These are phyloP conservation scores for Lentinula aciculospora DNA, from an alignment of 768 basidiomycete genomes.

Conservation along the genomic window DNA sequence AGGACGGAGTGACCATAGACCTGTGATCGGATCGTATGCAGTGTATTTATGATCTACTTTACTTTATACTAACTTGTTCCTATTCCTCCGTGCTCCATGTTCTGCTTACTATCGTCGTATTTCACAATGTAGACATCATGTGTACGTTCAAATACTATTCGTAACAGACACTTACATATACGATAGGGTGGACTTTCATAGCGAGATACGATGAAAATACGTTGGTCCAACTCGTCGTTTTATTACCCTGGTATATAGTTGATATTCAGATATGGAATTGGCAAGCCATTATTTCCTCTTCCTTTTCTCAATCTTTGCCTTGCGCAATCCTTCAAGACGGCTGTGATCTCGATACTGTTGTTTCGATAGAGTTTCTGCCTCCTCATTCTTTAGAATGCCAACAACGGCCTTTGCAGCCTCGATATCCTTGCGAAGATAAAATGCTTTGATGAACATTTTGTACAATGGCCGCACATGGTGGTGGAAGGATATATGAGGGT, in stretches of 20 bases:
- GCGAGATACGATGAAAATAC: no score
- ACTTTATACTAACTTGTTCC: neutral
- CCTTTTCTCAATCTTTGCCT: neutral
- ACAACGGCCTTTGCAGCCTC: constrained; percentile 47
- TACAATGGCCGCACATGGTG: constrained; percentile 64
- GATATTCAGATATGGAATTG: no score
- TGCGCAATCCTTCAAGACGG: neutral
- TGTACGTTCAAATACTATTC: neutral
- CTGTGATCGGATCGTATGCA: constrained; percentile 76
- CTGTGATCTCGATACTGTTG: neutral
- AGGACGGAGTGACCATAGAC: constrained; percentile 79
- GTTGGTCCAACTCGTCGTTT: no score
- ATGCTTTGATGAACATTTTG: constrained; percentile 66
- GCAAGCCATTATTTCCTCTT: no score
- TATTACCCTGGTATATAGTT: no score
- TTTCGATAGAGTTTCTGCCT: constrained; percentile 16
- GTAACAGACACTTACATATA: no score
- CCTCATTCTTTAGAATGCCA: constrained; percentile 47
- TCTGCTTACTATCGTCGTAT: neutral
- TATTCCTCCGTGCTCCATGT: neutral
- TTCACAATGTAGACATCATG: neutral
- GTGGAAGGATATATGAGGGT: constrained; percentile 44
- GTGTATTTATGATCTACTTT: constrained; percentile 47
- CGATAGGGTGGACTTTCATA: no score
- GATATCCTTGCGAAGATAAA: constrained; percentile 50